These are phyloP conservation scores for Floccularia luteovirens DNA, from an alignment of 768 basidiomycete genomes.

Conservation along the genomic window DNA sequence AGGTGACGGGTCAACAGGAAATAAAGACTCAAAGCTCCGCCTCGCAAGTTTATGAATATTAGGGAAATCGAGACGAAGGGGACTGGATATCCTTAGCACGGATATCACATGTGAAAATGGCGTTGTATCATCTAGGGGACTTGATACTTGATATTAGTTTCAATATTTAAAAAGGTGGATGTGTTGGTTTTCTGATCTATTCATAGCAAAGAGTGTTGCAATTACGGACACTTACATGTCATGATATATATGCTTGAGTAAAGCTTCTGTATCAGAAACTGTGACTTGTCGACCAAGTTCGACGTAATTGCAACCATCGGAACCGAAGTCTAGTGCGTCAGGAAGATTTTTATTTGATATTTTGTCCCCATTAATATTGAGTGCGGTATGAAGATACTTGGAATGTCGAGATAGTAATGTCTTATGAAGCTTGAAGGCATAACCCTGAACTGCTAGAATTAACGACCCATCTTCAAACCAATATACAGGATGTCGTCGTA, in stretches of 20 bases:
- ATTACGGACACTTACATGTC: conserved; percentile 42
- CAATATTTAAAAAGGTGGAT: conserved; percentile 1
- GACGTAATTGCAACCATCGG: conserved; percentile 1
- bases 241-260: conserved; percentile 63
- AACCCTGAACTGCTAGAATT: conserved; percentile 33
- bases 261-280: conserved; percentile 40
- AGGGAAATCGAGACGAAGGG: conserved; percentile 50
- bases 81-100: conserved; percentile 50
- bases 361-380: not conserved
- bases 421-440: conserved; percentile 51
- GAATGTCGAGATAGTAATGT: conserved; percentile 48
- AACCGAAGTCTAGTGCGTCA: not conserved
- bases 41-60: conserved; percentile 37
- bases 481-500: conserved; percentile 31
- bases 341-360: not conserved
- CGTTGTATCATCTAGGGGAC: conserved; percentile 36
- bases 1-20: conserved; percentile 35
- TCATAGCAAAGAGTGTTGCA: not conserved
- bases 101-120: conserved; percentile 41
- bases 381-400: conserved; percentile 14
- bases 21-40: conserved; percentile 32
- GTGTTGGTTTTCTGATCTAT: not conserved
- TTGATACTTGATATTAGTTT: conserved; percentile 15
- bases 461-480: conserved; percentile 67
- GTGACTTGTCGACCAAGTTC: conserved; percentile 29